Evolutionary conservation across 495 filamentous ascomycete genomes (phyloP).

Genomic region (Penicillium bialowiezense): DNA sequence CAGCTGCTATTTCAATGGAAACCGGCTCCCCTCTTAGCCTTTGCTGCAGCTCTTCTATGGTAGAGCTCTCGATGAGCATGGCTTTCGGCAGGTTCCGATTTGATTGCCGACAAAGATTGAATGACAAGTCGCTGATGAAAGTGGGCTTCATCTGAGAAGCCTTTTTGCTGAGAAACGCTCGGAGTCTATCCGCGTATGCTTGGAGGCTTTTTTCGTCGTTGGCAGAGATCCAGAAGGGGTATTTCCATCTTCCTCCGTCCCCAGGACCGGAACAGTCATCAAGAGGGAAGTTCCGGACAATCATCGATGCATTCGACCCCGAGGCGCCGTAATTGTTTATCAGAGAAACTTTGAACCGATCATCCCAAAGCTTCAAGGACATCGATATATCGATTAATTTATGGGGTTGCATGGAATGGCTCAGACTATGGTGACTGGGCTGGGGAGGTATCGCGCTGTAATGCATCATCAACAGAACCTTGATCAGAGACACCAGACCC

Average conservation of each 20-base stretch:
- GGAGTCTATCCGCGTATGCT: slow-evolving; percentile 1
- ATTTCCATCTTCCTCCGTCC: background rate
- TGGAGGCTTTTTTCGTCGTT: slow-evolving; percentile 4
- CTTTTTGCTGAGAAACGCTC: background rate
- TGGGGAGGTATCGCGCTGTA: slow-evolving; percentile 31
- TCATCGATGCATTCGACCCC: slow-evolving; percentile 31
- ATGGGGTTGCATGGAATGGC: slow-evolving; percentile 38
- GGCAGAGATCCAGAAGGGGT: slow-evolving; percentile 13
- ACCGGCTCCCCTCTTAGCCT: slow-evolving; percentile 12
- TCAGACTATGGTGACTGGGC: slow-evolving; percentile 32
- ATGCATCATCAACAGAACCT: slow-evolving; percentile 43
- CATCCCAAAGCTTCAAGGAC: slow-evolving; percentile 20
- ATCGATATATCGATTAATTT: slow-evolving; percentile 28
- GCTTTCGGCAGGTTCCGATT: slow-evolving; percentile 30
- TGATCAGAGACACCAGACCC: slow-evolving; percentile 39
- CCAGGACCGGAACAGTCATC: too few relatives aligned
- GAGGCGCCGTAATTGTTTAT: slow-evolving; percentile 42
- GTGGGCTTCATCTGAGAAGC: background rate
- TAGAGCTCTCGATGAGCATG: slow-evolving; percentile 28
- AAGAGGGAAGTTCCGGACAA: slow-evolving; percentile 6
- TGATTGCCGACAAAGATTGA: slow-evolving; percentile 34
- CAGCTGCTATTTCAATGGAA: background rate
- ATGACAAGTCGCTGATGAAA: slow-evolving; percentile 22
- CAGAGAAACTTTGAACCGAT: slow-evolving; percentile 21
- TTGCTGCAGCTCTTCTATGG: slow-evolving; percentile 30